Percentiles rank a stretch among this genome's conserved stretches.
These are phyloP conservation scores for Thelephora aurantiotincta DNA, from an alignment of 768 basidiomycete species.

Conservation along the genomic window DNA sequence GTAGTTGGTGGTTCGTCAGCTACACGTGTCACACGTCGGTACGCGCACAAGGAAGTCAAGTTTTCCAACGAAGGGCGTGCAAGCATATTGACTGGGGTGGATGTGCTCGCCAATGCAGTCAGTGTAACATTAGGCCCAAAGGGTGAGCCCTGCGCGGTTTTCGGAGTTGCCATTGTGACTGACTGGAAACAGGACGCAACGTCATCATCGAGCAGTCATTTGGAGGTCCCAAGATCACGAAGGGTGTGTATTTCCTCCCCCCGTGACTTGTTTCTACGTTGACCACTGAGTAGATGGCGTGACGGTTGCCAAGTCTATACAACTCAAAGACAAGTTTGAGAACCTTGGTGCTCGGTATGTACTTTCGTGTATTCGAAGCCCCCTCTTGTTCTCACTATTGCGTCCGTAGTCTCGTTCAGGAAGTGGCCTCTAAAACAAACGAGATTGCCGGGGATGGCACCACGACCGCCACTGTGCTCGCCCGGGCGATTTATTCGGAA, in stretches of 20 bases:
- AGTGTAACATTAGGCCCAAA: conserved; percentile 95
- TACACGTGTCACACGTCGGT: conserved; percentile 40
- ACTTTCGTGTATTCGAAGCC: neutral
- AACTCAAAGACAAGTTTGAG: conserved; percentile 95
- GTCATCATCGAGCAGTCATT: conserved; percentile 95
- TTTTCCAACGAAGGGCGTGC: conserved; percentile 94
- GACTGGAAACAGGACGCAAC: conserved; percentile 56
- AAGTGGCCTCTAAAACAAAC: conserved; percentile 94
- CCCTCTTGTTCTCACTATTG: neutral
- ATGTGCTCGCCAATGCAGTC: conserved; percentile 93
- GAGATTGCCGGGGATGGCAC: conserved; percentile 97
- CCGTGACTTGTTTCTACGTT: neutral
- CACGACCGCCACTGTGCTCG: conserved; percentile 93
- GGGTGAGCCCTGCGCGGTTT: conserved; percentile 28
- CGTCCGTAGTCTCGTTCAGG: conserved; percentile 65
- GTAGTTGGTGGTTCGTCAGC: conserved; percentile 35
- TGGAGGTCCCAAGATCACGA: conserved; percentile 90
- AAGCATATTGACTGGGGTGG: conserved; percentile 88
- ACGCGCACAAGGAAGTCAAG: conserved; percentile 91
- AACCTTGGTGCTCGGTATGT: conserved; percentile 93
- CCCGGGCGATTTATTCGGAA: conserved; percentile 94
- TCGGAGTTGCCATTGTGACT: conserved; percentile 4
- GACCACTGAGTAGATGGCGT: conserved; percentile 63
- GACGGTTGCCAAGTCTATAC: conserved; percentile 90
- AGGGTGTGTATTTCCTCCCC: conserved; percentile 37